Evolutionary conservation across 345 rosid species (phyloP).

Genomic region (Lepidium didymum): DNA sequence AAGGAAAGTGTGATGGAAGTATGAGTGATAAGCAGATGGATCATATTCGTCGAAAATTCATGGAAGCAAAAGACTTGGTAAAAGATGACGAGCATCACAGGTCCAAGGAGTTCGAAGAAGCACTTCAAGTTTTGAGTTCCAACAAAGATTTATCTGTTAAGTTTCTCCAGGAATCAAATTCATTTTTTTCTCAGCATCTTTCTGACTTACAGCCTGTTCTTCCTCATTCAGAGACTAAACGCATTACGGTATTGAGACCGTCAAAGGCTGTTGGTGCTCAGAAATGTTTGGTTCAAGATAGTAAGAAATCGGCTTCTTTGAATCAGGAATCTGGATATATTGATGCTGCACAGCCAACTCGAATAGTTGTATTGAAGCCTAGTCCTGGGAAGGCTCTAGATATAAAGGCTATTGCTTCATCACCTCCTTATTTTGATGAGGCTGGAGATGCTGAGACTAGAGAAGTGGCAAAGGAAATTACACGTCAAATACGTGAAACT

Average conservation of each 20-base stretch:
- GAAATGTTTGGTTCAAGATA: conserved; percentile 30
- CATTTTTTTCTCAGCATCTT: conserved; percentile 45
- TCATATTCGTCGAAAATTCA: conserved; percentile 75
- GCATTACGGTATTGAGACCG: conserved; percentile 85
- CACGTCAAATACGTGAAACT: conserved; percentile 45
- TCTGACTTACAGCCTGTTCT: conserved; percentile 43
- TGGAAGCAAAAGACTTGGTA: conserved; percentile 71
- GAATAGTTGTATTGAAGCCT: conserved; percentile 90
- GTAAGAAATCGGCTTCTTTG: conserved; percentile 32
- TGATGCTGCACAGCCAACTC: conserved; percentile 55
- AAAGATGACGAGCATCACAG: conserved; percentile 69
- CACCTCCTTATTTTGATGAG: conserved; percentile 38
- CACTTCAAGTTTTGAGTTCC: conserved; percentile 67
- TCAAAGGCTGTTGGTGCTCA: conserved; percentile 52
- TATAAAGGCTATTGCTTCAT: conserved; percentile 40
- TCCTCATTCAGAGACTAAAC: conserved; percentile 57
- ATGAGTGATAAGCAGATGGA: conserved; percentile 52
- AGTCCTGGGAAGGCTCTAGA: conserved; percentile 55
- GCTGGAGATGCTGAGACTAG: conserved; percentile 59
- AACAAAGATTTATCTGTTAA: no score
- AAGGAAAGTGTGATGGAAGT: conserved; percentile 31
- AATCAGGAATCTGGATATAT: conserved; percentile 35
- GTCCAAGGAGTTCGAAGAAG: conserved; percentile 80
- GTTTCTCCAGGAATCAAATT: conserved; percentile 74
- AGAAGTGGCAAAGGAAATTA: conserved; percentile 52